phyloP scores from a whole-genome alignment of 345 rosid genomes.

The Euphorbia peplus region DNA sequence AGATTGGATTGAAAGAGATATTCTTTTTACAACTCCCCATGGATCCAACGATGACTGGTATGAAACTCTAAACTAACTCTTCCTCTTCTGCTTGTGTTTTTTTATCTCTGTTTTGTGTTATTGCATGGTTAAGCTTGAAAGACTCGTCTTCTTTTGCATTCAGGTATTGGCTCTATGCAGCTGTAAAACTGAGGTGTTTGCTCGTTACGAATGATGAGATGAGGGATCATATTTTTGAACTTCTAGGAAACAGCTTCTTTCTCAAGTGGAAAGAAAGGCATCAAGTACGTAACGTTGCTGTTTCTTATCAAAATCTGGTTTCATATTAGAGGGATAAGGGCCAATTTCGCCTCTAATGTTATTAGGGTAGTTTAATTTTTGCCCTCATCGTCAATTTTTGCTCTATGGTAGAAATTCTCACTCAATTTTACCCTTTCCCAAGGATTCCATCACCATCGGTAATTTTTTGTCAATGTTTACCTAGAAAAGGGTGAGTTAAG shows the following conservation, averaged over 20 bases:
- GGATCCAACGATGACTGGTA: conserved; percentile 98
- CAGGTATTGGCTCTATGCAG: conserved; percentile 93
- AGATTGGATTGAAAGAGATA: conserved; percentile 63
- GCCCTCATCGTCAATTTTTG: too few relatives aligned
- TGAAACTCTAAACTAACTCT: background rate
- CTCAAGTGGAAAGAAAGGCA: conserved; percentile 88
- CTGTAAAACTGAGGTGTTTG: conserved; percentile 72
- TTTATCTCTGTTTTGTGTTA: background rate
- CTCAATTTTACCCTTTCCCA: too few relatives aligned
- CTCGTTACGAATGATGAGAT: conserved; percentile 90
- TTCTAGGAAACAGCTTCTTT: conserved; percentile 62
- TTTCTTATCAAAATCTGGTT: background rate
- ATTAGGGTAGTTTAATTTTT: too few relatives aligned
- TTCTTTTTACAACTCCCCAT: conserved; percentile 67
- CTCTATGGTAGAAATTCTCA: too few relatives aligned
- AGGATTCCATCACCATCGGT: too few relatives aligned
- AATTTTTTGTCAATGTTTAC: too few relatives aligned
- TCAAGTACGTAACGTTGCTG: conserved; percentile 40
- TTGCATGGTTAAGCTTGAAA: background rate
- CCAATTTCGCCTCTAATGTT: too few relatives aligned
- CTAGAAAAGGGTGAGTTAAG: too few relatives aligned
- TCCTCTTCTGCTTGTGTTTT: background rate
- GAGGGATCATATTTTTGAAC: conserved; percentile 94
- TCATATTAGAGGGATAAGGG: too few relatives aligned
- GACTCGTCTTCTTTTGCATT: background rate